These are phyloP conservation scores for Pseudoturritis turrita DNA, from an alignment of 345 rosid species.

Conservation along the genomic window DNA sequence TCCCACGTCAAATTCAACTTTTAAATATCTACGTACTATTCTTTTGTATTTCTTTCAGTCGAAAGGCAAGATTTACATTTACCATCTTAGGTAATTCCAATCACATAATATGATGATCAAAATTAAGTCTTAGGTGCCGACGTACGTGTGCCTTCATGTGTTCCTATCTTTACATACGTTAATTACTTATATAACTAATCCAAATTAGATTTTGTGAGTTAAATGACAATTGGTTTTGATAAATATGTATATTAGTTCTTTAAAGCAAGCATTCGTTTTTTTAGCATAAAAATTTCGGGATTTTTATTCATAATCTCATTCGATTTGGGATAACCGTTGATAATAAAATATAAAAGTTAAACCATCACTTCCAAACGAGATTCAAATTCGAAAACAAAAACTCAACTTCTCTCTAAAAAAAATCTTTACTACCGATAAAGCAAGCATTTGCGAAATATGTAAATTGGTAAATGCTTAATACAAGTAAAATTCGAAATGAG, in stretches of 20 bases:
- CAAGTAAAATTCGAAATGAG: neutral
- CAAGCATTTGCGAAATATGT: neutral
- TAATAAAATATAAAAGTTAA: too few species aligned
- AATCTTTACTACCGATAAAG: neutral
- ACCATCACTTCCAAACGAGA: too few species aligned
- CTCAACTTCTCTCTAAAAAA: too few species aligned
- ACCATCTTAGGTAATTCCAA: neutral
- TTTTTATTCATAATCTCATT: too few species aligned
- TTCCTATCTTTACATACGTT: neutral
- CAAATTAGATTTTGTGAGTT: neutral
- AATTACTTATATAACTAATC: neutral
- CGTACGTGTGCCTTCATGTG: neutral
- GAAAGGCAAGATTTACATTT: neutral
- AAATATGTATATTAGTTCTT: too few species aligned
- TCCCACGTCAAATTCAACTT: conserved; percentile 2
- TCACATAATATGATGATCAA: neutral
- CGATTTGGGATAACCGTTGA: too few species aligned
- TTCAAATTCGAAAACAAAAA: too few species aligned
- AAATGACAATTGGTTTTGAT: neutral
- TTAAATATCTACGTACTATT: neutral
- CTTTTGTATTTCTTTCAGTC: neutral
- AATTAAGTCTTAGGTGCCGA: neutral
- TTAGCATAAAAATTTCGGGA: too few species aligned
- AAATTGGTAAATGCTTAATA: neutral
- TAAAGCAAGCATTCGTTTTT: too few species aligned